A percentile compares a stretch with the other conserved stretches of the same genome.
Evolutionary conservation across 257 asterid species (phyloP).

Genomic region (Nicotiana noctiflora): DNA sequence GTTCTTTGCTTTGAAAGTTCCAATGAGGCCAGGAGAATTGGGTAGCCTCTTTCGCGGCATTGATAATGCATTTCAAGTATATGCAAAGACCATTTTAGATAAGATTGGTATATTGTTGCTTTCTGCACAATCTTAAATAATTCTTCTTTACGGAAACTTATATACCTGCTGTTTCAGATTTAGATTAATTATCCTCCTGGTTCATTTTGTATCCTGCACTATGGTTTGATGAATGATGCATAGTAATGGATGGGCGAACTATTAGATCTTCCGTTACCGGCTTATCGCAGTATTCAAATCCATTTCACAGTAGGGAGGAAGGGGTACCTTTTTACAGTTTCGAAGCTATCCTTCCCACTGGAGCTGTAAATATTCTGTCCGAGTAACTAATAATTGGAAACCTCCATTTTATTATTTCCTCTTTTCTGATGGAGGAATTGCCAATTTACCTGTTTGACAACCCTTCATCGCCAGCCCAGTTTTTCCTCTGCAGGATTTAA

Average conservation of each 20-base stretch:
- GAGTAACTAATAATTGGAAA: not conserved
- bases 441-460: not conserved
- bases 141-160: not conserved
- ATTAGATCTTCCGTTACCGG: not conserved
- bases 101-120: conserved; percentile 50
- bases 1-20: conserved; percentile 84
- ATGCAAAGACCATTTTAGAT: conserved; percentile 61
- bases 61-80: conserved; percentile 94
- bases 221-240: not conserved
- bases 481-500: not conserved
- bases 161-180: not conserved
- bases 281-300: not conserved
- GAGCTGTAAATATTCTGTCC: not conserved
- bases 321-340: not conserved
- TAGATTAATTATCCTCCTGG: not conserved
- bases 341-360: not conserved
- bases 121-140: not conserved
- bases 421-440: not conserved
- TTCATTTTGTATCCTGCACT: not conserved
- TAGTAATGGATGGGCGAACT: not conserved
- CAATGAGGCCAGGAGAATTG: conserved; percentile 87
- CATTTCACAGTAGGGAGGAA: not conserved
- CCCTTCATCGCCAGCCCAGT: not conserved
- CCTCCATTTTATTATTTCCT: not conserved
- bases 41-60: conserved; percentile 84